Conservation (phyloP, 2,329 filamentous ascomycete species). For the Cercospora beticola region DNA sequence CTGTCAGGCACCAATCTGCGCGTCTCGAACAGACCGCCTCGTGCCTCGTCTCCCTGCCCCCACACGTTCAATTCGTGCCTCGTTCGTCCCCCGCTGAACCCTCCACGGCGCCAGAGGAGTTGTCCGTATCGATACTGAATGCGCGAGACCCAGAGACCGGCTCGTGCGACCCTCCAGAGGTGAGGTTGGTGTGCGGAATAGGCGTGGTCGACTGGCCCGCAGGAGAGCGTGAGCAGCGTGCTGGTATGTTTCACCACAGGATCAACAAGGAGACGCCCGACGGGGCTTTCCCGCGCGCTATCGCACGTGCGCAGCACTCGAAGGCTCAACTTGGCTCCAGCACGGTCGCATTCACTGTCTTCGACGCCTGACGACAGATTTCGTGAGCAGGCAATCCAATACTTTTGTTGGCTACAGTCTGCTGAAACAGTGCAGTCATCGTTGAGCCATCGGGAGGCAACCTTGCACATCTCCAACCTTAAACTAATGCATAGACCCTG, state of each 20-base stretch:
- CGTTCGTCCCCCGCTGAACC: not conserved
- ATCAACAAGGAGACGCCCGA: constrained; percentile 11
- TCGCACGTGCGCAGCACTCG: not conserved
- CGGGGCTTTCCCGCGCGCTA: constrained; percentile 4
- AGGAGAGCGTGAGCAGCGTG: constrained; percentile 2
- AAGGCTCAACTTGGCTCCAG: not conserved
- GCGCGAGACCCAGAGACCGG: not conserved
- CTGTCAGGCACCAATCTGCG: not conserved
- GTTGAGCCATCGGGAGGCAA: not conserved
- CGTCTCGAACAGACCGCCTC: constrained; percentile 1
- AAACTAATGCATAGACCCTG: constrained; percentile 5
- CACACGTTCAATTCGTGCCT: not conserved
- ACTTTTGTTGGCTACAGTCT: not conserved
- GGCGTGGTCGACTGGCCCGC: not conserved
- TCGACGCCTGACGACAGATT: not conserved
- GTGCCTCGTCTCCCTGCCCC: constrained; percentile 3
- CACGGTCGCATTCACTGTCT: not conserved
- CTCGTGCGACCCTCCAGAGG: not conserved
- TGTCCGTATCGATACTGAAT: constrained; percentile 6
- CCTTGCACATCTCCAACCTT: constrained; percentile 1
- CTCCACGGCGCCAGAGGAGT: not conserved
- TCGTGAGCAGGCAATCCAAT: not conserved
- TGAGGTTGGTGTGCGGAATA: not conserved
- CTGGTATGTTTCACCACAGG: constrained; percentile 3
- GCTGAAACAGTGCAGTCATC: not conserved